Base-by-base conservation (phyloP, 2,329 filamentous ascomycete species). In the Arthroderma sp. region DNA sequence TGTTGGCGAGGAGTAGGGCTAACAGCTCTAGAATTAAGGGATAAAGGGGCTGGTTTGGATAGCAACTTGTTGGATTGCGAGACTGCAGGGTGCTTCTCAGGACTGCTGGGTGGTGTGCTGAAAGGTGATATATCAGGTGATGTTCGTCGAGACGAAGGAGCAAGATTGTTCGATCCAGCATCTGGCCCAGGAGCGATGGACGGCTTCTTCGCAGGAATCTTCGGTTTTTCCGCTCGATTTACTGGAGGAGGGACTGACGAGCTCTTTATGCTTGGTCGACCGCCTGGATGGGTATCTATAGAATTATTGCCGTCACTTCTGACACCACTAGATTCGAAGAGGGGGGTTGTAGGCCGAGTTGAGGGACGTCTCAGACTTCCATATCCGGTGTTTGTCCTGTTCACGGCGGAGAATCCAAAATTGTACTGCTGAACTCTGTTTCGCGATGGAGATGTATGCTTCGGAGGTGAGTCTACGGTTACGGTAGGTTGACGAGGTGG, bases 151-250 rank as follows among this genome's bases (percentile, higher is more conserved):
- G 54, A 48, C 5, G 44, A 51, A 15, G 59, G 61, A 29, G 58
- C 48, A 28, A 63, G 54, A 6, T 54, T 50, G 28, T 44, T 52
- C 5, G 49, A 11, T 15, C 29, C 40, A 36, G 40, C 34, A 29
- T 50, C 43, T 37, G 48, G 58, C 56, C 69, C 66, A 49, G 68
- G 61, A 57, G 42, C 9, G 59, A 58, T 8, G 58, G 59, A 32
- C 49, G 47, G 36, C 36, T 48, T 47, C 50, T 77, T 77, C 6
- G 64, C 60, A 7, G 71, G 71, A 44, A 83, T 74, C 54, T 77
- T 80, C 3, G 82, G 82, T 62, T 93, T 94, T 36, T 85, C 84
- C 29, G 80, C 78, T 44, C 88, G 78, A 59, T 93, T 91, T 33
- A 88, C 73, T 1, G 83, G 82, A 4, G 86, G 86, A 6, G 85